These are phyloP conservation scores for Mycena alexandri DNA, from an alignment of 768 basidiomycete species.

Conservation along the genomic window DNA sequence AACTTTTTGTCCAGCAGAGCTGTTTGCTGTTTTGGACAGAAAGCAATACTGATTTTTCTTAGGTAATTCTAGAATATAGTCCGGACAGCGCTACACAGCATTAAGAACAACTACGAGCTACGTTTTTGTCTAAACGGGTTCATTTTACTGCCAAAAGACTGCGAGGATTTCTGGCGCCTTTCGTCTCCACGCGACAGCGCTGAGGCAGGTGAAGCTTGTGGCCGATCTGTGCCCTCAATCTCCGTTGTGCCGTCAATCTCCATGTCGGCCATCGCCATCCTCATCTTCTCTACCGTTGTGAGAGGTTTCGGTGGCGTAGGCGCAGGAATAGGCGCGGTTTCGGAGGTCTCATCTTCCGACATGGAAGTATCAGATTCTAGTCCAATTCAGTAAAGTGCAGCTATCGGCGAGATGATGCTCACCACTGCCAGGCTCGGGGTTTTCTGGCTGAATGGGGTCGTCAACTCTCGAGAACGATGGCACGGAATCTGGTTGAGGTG, in stretches of 20 bases:
- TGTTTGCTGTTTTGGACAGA: no score
- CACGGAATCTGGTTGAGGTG: background rate
- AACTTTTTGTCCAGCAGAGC: no score
- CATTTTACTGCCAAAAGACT: constrained; percentile 1
- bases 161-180: constrained; percentile 2
- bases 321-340: constrained; percentile 7
- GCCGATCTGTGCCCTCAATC: constrained; percentile 1
- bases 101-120: background rate
- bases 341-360: background rate
- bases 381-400: constrained; percentile 1
- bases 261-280: constrained; percentile 26
- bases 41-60: no score
- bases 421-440: constrained; percentile 1
- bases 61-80: no score
- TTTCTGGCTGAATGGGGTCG: background rate
- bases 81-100: background rate
- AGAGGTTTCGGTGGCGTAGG: constrained; percentile 1
- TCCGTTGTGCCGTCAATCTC: constrained; percentile 8
- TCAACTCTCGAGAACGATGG: background rate
- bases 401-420: background rate
- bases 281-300: constrained; percentile 24
- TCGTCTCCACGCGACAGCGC: background rate
- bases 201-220: background rate
- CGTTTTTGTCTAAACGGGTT: constrained; percentile 8
- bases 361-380: constrained; percentile 12